These are phyloP conservation scores for Fraxinus platypoda DNA, from an alignment of 305 asterid species.

Conservation along the genomic window DNA sequence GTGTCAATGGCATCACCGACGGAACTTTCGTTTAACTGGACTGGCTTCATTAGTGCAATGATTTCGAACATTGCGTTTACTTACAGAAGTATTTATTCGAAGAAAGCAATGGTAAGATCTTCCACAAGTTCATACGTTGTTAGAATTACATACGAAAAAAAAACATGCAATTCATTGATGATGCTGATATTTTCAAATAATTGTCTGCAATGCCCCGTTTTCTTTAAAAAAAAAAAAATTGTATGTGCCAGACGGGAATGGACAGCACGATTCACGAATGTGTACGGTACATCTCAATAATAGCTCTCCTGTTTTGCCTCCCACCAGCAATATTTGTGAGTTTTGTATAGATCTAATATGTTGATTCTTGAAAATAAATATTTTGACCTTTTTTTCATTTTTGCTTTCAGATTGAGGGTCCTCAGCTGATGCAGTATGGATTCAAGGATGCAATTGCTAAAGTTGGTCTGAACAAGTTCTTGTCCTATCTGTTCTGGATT, in stretches of 20 bases:
- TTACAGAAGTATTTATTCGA: slow-evolving; percentile 66
- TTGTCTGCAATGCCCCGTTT: neutral
- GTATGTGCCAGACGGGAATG: slow-evolving; percentile 56
- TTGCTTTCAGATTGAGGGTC: slow-evolving; percentile 56
- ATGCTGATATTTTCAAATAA: neutral
- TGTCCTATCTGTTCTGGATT: slow-evolving; percentile 64
- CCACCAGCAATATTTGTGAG: slow-evolving; percentile 66
- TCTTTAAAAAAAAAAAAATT: neutral
- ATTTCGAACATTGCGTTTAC: slow-evolving; percentile 65
- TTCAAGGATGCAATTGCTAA: slow-evolving; percentile 60
- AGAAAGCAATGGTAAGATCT: slow-evolving; percentile 66
- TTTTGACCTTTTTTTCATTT: neutral
- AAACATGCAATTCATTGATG: neutral
- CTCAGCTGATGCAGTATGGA: slow-evolving; percentile 56
- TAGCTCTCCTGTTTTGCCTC: slow-evolving; percentile 62
- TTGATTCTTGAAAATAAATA: neutral
- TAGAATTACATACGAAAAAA: neutral
- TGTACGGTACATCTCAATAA: slow-evolving; percentile 55
- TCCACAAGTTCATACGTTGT: neutral
- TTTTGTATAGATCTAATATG: neutral
- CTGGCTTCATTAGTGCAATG: slow-evolving; percentile 67
- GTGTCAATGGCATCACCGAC: slow-evolving; percentile 68
- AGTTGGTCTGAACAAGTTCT: slow-evolving; percentile 65
- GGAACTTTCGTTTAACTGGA: slow-evolving; percentile 67
- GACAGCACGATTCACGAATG: slow-evolving; percentile 64